Conservation (phyloP, 1,284 basidiomycete species). For the Microbotryum violaceum region DNA sequence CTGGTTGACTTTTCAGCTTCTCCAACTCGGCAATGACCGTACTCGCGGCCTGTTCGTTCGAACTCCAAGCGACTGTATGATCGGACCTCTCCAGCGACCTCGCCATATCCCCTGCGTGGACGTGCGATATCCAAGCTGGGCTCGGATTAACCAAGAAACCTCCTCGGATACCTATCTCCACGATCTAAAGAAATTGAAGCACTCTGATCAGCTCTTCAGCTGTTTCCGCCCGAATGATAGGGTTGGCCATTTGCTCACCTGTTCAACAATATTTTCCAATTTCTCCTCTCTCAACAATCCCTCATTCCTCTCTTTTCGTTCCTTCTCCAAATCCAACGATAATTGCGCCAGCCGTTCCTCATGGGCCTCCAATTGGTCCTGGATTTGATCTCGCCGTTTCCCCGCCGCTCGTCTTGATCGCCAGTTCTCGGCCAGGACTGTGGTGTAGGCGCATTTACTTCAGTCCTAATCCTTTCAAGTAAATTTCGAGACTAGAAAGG, state of each 20-base stretch:
- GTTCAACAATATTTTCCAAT: constrained; percentile 23
- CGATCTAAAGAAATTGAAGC: constrained; percentile 11
- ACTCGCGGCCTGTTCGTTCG: too few relatives aligned
- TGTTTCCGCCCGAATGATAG: background rate
- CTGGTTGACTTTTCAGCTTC: too few relatives aligned
- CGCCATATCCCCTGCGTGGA: background rate
- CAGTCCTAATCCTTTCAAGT: background rate
- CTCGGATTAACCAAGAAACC: constrained; percentile 10
- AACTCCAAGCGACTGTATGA: too few relatives aligned
- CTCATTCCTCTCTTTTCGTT: constrained; percentile 1
- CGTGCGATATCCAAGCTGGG: background rate
- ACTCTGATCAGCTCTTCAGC: background rate
- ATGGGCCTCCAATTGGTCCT: constrained; percentile 17
- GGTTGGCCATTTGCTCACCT: constrained; percentile 10
- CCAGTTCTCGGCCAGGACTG: constrained; percentile 28
- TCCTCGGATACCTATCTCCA: constrained; percentile 25
- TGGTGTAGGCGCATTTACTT: too few relatives aligned
- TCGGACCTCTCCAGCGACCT: too few relatives aligned
- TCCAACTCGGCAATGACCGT: too few relatives aligned
- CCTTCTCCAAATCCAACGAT: constrained; percentile 1
- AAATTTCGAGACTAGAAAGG: too few relatives aligned
- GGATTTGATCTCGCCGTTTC: constrained; percentile 20
- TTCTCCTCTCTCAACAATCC: constrained; percentile 9
- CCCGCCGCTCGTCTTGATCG: constrained; percentile 13
- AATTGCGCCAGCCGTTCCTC: constrained; percentile 13